Conservation (phyloP, 805 yeast genomes). For the Suhomyces kilbournensis region DNA sequence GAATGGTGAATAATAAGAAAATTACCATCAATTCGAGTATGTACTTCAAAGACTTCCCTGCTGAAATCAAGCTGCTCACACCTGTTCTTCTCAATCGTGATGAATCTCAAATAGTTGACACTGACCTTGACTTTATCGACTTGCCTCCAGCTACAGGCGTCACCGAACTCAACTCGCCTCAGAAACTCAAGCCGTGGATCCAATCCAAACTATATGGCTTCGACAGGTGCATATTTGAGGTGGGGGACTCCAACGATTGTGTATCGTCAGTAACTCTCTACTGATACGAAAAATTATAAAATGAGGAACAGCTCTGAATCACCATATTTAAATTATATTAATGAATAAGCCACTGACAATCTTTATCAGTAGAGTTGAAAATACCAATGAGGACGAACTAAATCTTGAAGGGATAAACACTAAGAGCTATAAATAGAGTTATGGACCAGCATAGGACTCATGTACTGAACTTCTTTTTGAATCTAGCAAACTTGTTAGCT, state of each 20-base stretch:
- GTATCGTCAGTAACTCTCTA: conserved; percentile 38
- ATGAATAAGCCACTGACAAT: too few species aligned
- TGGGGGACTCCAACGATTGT: conserved; percentile 34
- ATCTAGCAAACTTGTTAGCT: conserved; percentile 6
- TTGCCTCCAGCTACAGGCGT: background rate
- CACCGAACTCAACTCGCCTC: conserved; percentile 15
- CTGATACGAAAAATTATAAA: conserved; percentile 9
- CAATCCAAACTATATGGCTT: conserved; percentile 42
- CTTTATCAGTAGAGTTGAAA: background rate
- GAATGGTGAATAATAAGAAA: conserved; percentile 6
- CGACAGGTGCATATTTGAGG: conserved; percentile 42
- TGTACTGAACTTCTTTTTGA: conserved; percentile 7
- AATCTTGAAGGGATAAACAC: background rate
- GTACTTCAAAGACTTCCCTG: conserved; percentile 32
- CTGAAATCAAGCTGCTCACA: conserved; percentile 12
- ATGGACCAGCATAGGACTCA: background rate
- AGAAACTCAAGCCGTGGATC: conserved; percentile 37
- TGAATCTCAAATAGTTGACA: conserved; percentile 38
- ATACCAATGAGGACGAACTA: background rate
- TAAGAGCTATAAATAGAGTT: background rate
- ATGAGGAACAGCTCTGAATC: too few species aligned
- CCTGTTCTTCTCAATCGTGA: conserved; percentile 39
- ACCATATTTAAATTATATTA: too few species aligned
- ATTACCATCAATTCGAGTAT: conserved; percentile 21
- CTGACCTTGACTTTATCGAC: conserved; percentile 34